Evolutionary conservation across 2,329 filamentous ascomycete genomes (phyloP).

Genomic region (Spiromastix sp.): DNA sequence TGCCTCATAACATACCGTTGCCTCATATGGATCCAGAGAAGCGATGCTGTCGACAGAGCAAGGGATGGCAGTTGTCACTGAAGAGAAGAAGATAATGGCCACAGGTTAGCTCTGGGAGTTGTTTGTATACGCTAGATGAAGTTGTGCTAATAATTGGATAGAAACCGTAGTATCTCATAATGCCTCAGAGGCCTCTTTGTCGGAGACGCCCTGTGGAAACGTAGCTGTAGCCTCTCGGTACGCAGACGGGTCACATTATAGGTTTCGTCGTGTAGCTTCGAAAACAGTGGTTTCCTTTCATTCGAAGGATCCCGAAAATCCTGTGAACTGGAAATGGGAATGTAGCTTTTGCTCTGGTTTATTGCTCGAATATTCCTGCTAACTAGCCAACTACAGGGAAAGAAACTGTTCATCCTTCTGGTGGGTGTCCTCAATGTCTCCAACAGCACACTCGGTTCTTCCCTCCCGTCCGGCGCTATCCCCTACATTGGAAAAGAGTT

Average conservation of each 20-base stretch:
- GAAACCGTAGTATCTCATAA: neutral
- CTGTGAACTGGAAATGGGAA: constrained; percentile 25
- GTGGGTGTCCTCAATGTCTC: constrained; percentile 25
- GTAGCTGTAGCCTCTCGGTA: neutral
- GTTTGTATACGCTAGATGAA: too few species aligned
- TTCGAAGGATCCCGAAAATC: constrained; percentile 24
- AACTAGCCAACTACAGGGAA: constrained; percentile 11
- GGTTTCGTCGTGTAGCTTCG: constrained; percentile 24
- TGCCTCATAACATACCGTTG: too few species aligned
- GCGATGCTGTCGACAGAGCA: too few species aligned
- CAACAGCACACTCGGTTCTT: constrained; percentile 32
- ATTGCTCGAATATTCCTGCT: neutral
- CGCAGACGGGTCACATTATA: constrained; percentile 8
- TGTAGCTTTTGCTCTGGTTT: neutral
- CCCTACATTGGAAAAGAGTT: constrained; percentile 27
- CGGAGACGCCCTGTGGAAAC: neutral
- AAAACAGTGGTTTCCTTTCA: constrained; percentile 27
- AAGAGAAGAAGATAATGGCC: too few species aligned
- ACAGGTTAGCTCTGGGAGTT: too few species aligned
- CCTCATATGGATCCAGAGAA: too few species aligned
- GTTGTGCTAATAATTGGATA: too few species aligned
- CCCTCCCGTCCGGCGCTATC: constrained; percentile 30
- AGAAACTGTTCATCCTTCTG: constrained; percentile 26
- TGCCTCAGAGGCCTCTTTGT: constrained; percentile 2
- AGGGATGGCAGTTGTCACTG: too few species aligned